Percentiles rank a stretch among this genome's conserved stretches.
These are phyloP conservation scores for Lecanicillium sp. DNA, from an alignment of 2,329 filamentous ascomycete genomes.

Conservation along the genomic window DNA sequence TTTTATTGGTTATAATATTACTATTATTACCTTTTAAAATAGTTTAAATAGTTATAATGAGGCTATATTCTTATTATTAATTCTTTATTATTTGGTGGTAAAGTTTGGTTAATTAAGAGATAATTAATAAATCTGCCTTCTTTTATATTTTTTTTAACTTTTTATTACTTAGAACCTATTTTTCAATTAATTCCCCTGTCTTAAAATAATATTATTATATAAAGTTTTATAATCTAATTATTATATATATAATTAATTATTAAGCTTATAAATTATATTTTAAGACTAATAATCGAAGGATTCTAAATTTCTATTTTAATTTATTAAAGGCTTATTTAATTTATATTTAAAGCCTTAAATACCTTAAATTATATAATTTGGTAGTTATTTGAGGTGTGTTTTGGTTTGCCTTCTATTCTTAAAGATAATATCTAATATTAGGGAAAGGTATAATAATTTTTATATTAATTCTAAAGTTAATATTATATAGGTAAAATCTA, in stretches of 20 bases:
- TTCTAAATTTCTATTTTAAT: neutral
- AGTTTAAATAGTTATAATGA: no score
- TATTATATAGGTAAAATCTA: neutral
- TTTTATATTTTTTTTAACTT: no score
- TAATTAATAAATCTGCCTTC: no score
- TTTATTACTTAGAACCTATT: no score
- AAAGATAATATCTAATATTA: neutral
- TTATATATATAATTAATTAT: neutral
- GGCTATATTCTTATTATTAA: no score
- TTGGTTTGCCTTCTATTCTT: neutral
- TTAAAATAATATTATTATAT: neutral
- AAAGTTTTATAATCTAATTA: neutral
- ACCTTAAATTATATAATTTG: neutral
- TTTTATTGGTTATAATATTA: no score
- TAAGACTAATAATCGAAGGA: neutral
- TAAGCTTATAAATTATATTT: neutral
- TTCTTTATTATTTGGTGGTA: no score
- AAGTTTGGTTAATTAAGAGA: no score
- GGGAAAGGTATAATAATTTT: slow-evolving; percentile 3
- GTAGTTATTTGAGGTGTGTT: neutral
- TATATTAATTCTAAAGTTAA: neutral
- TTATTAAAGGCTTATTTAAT: neutral
- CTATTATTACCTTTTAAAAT: no score
- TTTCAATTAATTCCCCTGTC: neutral
- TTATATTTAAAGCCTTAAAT: neutral